Percentiles rank a stretch among this genome's conserved stretches.
phyloP scores from a whole-genome alignment of 371 early-diverging fungal species.

The Batrachochytrium dendrobatidis region DNA sequence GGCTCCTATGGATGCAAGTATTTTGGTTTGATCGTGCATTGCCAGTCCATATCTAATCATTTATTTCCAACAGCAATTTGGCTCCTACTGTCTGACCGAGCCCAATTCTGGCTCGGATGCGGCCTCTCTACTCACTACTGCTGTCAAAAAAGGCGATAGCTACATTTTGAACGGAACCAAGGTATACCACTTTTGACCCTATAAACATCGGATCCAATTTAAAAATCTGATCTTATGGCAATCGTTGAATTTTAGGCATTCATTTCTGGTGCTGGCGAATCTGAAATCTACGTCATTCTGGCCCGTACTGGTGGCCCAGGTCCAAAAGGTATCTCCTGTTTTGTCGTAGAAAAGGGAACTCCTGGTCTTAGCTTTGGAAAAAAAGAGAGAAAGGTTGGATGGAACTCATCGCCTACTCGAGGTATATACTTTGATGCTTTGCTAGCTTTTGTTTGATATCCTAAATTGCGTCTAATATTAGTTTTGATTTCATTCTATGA shows the following conservation, averaged over 20 bases:
- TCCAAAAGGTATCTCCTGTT: constrained; percentile 50
- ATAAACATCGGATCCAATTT: no score
- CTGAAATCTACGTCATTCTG: constrained; percentile 58
- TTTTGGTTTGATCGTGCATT: no score
- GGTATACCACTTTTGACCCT: no score
- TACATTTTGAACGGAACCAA: constrained; percentile 76
- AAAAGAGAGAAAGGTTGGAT: constrained; percentile 54
- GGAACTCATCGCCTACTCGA: constrained; percentile 38
- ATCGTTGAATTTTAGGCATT: no score
- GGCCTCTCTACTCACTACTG: constrained; percentile 55
- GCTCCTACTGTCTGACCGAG: constrained; percentile 65
- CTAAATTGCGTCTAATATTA: constrained; percentile 61
- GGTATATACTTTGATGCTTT: no score
- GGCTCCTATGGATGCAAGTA: constrained; percentile 43
- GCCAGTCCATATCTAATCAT: no score
- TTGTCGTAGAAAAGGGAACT: constrained; percentile 51
- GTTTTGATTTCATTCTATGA: constrained; percentile 16
- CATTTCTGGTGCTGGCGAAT: constrained; percentile 54
- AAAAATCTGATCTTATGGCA: no score
- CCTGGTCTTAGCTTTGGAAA: constrained; percentile 57
- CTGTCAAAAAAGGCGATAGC: constrained; percentile 58
- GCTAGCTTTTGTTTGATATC: not conserved
- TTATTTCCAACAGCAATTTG: constrained; percentile 11
- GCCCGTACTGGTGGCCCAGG: constrained; percentile 55
- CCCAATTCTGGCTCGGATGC: constrained; percentile 77